Conservation (phyloP, 2,329 filamentous ascomycete genomes). For the Talaromyces atroroseus region DNA sequence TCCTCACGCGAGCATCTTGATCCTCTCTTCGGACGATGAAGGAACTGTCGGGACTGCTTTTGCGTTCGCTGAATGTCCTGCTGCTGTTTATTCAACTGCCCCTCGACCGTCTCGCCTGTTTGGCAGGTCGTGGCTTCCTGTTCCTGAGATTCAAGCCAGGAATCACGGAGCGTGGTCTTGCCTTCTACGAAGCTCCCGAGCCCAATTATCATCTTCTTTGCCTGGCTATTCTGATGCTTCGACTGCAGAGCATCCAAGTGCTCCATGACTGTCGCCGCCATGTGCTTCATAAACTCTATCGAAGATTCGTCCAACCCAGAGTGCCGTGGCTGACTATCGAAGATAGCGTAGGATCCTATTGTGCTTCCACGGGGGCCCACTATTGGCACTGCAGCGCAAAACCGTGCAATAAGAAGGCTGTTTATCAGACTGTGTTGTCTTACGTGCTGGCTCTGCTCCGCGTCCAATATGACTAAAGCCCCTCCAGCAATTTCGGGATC, state of each 20-base stretch:
- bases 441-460: not conserved
- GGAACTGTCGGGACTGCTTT: not conserved
- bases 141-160: conserved; percentile 17
- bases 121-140: no score
- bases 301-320: not conserved
- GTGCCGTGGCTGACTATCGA: not conserved
- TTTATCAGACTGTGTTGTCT: not conserved
- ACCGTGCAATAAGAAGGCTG: not conserved
- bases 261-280: conserved; percentile 52
- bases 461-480: not conserved
- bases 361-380: not conserved
- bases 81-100: conserved; percentile 19
- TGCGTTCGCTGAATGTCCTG: conserved; percentile 16
- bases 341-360: not conserved
- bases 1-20: no score
- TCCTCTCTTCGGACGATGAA: no score
- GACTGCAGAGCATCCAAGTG: conserved; percentile 52
- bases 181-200: conserved; percentile 49
- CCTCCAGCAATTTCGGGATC: no score
- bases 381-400: not conserved
- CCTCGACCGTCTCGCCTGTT: no score
- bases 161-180: conserved; percentile 25
- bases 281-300: conserved; percentile 53
- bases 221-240: conserved; percentile 47
- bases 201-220: conserved; percentile 53